Evolutionary conservation across 441 rosid species (phyloP).

Genomic region (Gossypium gossypioides): DNA sequence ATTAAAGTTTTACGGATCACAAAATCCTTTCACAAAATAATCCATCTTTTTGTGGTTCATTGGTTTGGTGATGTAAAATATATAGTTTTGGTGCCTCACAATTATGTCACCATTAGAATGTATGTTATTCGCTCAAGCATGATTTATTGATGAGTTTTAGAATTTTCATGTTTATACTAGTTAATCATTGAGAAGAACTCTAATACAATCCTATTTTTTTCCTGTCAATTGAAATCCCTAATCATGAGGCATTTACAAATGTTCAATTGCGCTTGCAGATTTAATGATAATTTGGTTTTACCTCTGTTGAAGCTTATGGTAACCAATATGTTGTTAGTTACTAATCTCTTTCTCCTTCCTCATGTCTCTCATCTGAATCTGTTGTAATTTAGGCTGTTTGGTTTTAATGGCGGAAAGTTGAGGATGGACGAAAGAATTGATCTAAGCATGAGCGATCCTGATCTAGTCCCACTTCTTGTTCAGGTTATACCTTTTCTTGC

Average conservation of each 20-base stretch:
- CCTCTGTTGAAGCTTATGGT: not conserved
- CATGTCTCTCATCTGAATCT: not conserved
- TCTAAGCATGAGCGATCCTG: slow-evolving; percentile 97
- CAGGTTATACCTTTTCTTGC: slow-evolving; percentile 46
- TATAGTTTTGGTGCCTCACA: not conserved
- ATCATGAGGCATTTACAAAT: not conserved
- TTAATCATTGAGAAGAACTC: not conserved
- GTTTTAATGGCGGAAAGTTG: slow-evolving; percentile 75
- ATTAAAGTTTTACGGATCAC: not conserved
- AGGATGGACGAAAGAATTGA: slow-evolving; percentile 88
- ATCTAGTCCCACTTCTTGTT: slow-evolving; percentile 77
- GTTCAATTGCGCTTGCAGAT: not conserved
- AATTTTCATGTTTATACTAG: not conserved
- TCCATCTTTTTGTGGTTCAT: not conserved
- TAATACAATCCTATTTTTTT: not conserved
- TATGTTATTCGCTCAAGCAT: not conserved
- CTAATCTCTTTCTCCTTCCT: not conserved
- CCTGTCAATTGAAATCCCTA: not conserved
- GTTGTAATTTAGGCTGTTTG: slow-evolving; percentile 51
- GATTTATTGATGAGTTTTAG: not conserved
- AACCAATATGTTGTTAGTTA: not conserved
- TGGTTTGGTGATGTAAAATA: not conserved
- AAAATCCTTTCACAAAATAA: not conserved
- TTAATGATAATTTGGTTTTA: not conserved
- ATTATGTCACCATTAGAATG: not conserved